Base-by-base conservation (phyloP, 768 basidiomycete genomes). In the Cantharellus cinnabarinus region DNA sequence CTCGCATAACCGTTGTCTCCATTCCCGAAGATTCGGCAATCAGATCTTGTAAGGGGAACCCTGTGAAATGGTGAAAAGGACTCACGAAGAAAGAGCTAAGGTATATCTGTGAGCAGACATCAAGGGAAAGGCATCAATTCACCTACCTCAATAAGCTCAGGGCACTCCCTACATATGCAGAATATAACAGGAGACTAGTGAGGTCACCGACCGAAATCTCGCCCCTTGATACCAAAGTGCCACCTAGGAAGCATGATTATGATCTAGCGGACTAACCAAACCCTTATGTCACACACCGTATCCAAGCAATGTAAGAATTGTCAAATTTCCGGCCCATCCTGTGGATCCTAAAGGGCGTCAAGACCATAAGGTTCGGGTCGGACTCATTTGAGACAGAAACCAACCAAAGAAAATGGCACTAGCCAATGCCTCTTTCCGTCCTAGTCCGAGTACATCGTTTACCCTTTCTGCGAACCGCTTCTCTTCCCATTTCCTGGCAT, bases 1-100 rank as follows among this genome's bases (percentile, higher is more conserved):
- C 94, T 58, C 89, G 89, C 94, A 98, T 98, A 59, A 98, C 82
- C 44, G 89, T 91, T 5, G 88, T 79, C 86, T 89, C 37, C 38
- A 40, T n/a, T 35, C 50, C 40, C 20, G 44, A 48, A 48, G 10
- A 48, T 10, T 48, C 10, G 10, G 29, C 29, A 48, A 29, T 10
- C 44, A 10, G 10, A 48, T 48, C 10, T 48, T 10, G 10, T 10
- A 48, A 44, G 48, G 58, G 61, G 4, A 56, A 38, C 44, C 41
- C 20, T 20, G 42, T 50, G 39, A 51, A 62, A 65, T 61, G 44
- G n/a, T 3, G 15, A 5, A 29, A 48, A 48, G 29, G 29, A 69
- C 70, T 62, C 68, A 73, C 72, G 62, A 72, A 71, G 60, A 74
- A 73, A 35, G 69, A 68, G 2, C 73, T 75, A 14, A 62, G 44